Percentiles rank a stretch among this genome's conserved stretches.
These are phyloP conservation scores for Ascochyta fabae DNA, from an alignment of 2,329 filamentous ascomycete species.

Conservation along the genomic window DNA sequence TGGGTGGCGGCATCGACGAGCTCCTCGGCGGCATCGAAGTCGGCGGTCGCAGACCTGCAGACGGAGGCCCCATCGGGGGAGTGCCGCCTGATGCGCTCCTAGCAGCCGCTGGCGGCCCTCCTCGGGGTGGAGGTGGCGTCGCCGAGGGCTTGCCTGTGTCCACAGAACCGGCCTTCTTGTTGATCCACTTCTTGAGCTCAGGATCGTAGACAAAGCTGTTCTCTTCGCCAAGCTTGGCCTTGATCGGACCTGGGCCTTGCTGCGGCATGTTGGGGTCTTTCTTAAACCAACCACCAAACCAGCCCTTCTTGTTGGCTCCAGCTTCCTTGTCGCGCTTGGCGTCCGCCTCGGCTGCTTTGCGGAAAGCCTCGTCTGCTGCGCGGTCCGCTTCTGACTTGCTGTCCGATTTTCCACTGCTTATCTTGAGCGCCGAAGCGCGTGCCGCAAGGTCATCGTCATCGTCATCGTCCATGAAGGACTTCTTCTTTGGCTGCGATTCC, in stretches of 20 bases:
- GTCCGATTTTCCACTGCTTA: conserved; percentile 54
- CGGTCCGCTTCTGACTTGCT: conserved; percentile 65
- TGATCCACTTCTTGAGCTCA: conserved; percentile 97
- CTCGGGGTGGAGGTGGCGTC: conserved; percentile 80
- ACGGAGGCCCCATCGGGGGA: conserved; percentile 45
- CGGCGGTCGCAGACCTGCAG: conserved; percentile 22
- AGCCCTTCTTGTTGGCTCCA: conserved; percentile 61
- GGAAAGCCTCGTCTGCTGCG: conserved; percentile 84
- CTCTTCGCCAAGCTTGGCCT: conserved; percentile 91
- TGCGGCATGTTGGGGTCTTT: conserved; percentile 63
- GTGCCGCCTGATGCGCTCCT: conserved; percentile 58
- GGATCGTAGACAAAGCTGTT: conserved; percentile 94
- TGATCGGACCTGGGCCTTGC: conserved; percentile 70
- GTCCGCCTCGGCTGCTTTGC: conserved; percentile 77
- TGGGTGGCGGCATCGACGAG: conserved; percentile 47
- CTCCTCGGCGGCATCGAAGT: conserved; percentile 36
- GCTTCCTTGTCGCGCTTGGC: conserved; percentile 63
- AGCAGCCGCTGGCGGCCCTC: conserved; percentile 52
- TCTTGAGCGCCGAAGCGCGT: conserved; percentile 59
- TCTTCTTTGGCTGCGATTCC: conserved; percentile 63
- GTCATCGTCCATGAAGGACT: conserved; percentile 81
- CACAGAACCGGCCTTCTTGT: conserved; percentile 79
- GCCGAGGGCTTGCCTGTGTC: conserved; percentile 64
- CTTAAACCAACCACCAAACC: conserved; percentile 85
- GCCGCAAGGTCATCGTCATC: conserved; percentile 72